A percentile compares a stretch with the other conserved stretches of the same genome.
Conservation (phyloP, 805 yeast genomes). For the Scheffersomyces coipomensis region DNA sequence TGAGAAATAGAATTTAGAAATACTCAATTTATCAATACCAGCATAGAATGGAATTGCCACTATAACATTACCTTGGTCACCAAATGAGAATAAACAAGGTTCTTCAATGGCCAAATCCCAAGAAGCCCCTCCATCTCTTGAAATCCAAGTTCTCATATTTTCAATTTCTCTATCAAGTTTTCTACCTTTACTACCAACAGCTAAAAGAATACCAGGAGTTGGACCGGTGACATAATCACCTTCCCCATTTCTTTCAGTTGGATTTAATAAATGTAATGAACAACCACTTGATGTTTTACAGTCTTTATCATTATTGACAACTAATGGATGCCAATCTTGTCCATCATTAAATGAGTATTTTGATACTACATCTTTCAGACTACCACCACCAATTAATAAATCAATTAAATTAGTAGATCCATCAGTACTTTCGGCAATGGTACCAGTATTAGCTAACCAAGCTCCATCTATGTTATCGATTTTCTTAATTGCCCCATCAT, state of each 20-base stretch:
- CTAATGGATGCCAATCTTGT: constrained; percentile 48
- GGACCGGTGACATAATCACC: constrained; percentile 48
- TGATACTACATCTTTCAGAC: constrained; percentile 20
- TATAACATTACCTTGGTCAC: constrained; percentile 76
- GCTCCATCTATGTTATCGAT: constrained; percentile 60
- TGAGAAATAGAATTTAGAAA: constrained; percentile 47
- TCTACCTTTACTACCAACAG: constrained; percentile 32
- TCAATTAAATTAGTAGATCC: constrained; percentile 22
- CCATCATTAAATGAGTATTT: constrained; percentile 55
- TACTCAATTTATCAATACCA: constrained; percentile 25
- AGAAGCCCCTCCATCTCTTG: constrained; percentile 74
- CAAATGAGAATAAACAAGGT: constrained; percentile 58
- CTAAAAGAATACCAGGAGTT: constrained; percentile 48
- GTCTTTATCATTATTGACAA: constrained; percentile 41
- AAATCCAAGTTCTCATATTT: constrained; percentile 51
- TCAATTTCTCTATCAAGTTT: constrained; percentile 11
- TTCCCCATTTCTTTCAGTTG: constrained; percentile 35
- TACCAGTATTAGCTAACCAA: constrained; percentile 48
- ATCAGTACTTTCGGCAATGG: constrained; percentile 10
- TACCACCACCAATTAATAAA: constrained; percentile 18
- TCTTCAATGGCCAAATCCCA: constrained; percentile 60
- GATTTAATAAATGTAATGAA: constrained; percentile 41
- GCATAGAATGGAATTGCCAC: constrained; percentile 52
- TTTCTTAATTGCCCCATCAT: constrained; percentile 43
- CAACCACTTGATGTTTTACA: constrained; percentile 49